Evolutionary conservation across 2,329 filamentous ascomycete genomes (phyloP).

Genomic region (Ophiostoma angusticollis): DNA sequence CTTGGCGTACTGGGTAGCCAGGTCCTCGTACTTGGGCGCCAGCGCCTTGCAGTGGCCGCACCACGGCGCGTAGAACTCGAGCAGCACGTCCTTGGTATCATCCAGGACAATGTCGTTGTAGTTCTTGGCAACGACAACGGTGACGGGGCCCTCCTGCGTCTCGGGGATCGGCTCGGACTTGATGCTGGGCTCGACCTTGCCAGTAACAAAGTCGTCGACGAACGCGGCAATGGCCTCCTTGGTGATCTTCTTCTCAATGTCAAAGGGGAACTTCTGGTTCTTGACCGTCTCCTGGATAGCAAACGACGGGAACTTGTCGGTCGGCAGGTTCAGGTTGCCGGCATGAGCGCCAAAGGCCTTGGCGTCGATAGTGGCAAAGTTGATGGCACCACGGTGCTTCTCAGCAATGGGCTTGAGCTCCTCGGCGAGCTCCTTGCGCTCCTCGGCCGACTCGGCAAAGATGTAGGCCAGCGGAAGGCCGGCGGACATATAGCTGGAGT

Average conservation of each 20-base stretch:
- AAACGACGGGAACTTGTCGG: conserved; percentile 91
- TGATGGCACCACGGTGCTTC: conserved; percentile 86
- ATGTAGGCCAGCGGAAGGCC: conserved; percentile 93
- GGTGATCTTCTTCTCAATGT: conserved; percentile 69
- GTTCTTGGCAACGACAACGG: conserved; percentile 80
- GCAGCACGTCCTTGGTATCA: conserved; percentile 87
- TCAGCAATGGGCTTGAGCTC: conserved; percentile 76
- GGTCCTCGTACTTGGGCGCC: conserved; percentile 91
- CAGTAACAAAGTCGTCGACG: conserved; percentile 70
- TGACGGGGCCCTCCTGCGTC: conserved; percentile 79
- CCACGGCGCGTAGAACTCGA: conserved; percentile 99
- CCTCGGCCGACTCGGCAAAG: conserved; percentile 84
- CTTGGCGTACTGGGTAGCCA: conserved; percentile 64
- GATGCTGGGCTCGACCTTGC: conserved; percentile 89
- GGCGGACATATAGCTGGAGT: conserved; percentile 84
- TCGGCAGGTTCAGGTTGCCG: conserved; percentile 91
- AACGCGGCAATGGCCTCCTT: conserved; percentile 62
- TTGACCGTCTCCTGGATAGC: conserved; percentile 91
- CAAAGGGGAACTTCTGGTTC: conserved; percentile 95
- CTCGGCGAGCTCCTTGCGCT: conserved; percentile 67
- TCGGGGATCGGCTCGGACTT: conserved; percentile 97
- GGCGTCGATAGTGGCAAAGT: conserved; percentile 96
- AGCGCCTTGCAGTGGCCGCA: conserved; percentile 99
- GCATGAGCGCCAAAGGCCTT: conserved; percentile 89
- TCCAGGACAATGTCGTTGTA: conserved; percentile 88